phyloP scores from a whole-genome alignment of 1,284 basidiomycete species.

The Apiotrichum sp. region DNA sequence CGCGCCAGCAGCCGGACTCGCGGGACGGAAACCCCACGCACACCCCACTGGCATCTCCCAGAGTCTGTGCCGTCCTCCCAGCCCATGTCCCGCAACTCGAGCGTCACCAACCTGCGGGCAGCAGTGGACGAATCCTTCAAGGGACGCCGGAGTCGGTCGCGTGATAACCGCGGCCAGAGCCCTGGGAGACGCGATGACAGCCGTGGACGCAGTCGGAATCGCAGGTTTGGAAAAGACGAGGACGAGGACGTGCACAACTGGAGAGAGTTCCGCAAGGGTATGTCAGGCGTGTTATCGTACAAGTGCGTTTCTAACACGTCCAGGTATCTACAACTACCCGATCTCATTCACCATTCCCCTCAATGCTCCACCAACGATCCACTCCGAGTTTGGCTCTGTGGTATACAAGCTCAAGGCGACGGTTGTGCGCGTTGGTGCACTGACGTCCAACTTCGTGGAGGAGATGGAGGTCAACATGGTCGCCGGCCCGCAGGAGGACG shows the following conservation, averaged over 20 bases:
- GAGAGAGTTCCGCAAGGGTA: conserved; percentile 86
- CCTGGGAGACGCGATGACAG: conserved; percentile 23
- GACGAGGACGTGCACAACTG: conserved; percentile 57
- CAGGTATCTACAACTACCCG: conserved; percentile 90
- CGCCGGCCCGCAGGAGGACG: conserved; percentile 68
- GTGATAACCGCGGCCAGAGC: conserved; percentile 9
- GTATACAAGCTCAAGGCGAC: conserved; percentile 74
- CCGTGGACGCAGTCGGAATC: conserved; percentile 40
- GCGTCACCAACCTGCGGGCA: neutral
- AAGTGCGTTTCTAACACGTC: neutral
- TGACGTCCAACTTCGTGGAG: conserved; percentile 67
- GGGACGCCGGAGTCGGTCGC: conserved; percentile 21
- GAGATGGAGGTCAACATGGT: conserved; percentile 71
- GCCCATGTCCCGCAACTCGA: conserved; percentile 9
- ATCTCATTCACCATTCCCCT: conserved; percentile 83
- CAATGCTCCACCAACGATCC: conserved; percentile 71
- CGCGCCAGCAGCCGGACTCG: conserved; percentile 11
- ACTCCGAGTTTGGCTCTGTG: conserved; percentile 72
- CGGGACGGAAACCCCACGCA: conserved; percentile 5
- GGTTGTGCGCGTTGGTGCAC: conserved; percentile 75
- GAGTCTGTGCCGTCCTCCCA: conserved; percentile 6
- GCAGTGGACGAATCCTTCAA: conserved; percentile 9
- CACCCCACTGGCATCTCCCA: conserved; percentile 1
- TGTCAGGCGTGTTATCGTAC: conserved; percentile 9
- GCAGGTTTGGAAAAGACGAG: conserved; percentile 50